Conservation (phyloP, 352 stramenopile species). For the Phytophthora crassamura region DNA sequence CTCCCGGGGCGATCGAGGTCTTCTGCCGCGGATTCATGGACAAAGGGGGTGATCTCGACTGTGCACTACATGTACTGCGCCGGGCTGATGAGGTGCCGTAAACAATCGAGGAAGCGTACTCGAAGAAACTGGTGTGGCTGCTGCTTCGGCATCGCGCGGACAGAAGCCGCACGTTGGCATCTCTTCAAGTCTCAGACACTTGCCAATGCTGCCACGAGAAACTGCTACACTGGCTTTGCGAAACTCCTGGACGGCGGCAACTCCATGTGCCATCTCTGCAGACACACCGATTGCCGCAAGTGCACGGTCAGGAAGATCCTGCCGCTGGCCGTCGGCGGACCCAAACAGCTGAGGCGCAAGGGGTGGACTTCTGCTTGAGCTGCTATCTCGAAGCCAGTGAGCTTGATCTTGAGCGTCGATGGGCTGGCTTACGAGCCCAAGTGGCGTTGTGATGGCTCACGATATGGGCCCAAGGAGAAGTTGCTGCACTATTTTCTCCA, state of each 20-base stretch:
- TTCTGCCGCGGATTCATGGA: constrained; percentile 52
- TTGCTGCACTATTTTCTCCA: constrained; percentile 10
- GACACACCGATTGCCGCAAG: constrained; percentile 42
- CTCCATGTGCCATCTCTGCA: constrained; percentile 40
- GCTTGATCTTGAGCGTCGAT: too few species aligned
- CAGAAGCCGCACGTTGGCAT: constrained; percentile 1
- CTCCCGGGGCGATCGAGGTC: constrained; percentile 40
- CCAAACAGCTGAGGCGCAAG: constrained; percentile 30
- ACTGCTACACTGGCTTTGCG: constrained; percentile 24
- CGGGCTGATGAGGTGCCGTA: constrained; percentile 37
- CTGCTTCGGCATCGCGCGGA: constrained; percentile 15
- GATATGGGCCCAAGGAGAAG: background rate
- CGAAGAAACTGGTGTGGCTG: constrained; percentile 68
- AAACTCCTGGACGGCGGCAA: constrained; percentile 32
- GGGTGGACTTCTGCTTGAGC: constrained; percentile 54
- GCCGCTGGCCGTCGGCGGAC: constrained; percentile 15
- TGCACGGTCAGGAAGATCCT: constrained; percentile 54
- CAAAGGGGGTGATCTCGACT: constrained; percentile 27
- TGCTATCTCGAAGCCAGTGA: constrained; percentile 63
- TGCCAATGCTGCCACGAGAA: constrained; percentile 41
- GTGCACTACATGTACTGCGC: constrained; percentile 47
- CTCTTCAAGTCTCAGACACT: constrained; percentile 17
- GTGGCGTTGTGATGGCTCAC: constrained; percentile 1
- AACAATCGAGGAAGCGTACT: constrained; percentile 52
- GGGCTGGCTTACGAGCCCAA: background rate